Evolutionary conservation across 805 yeast species (phyloP).

Genomic region (Schwanniomyces occidentalis): DNA sequence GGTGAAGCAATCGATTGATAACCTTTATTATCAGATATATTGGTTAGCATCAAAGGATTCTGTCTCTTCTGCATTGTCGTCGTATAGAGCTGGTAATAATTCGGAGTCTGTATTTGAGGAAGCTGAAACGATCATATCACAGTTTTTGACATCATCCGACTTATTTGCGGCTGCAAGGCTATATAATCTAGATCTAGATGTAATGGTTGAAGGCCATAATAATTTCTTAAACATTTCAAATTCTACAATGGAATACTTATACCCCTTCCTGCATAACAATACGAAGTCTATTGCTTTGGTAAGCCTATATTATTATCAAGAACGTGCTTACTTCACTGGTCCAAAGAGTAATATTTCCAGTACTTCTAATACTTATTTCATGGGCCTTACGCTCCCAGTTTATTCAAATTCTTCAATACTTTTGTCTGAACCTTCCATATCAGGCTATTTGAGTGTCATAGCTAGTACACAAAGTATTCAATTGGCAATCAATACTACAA

Average conservation of each 20-base stretch:
- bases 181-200: conserved; percentile 58
- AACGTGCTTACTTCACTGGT: conserved; percentile 51
- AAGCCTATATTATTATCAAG: conserved; percentile 1
- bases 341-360: conserved; percentile 51
- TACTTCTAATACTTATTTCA: conserved; percentile 41
- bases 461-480: conserved; percentile 35
- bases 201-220: conserved; percentile 42
- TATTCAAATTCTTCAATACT: conserved; percentile 72
- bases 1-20: conserved; percentile 64
- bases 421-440: conserved; percentile 50
- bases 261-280: conserved; percentile 51
- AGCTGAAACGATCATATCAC: conserved; percentile 50
- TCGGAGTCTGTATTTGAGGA: conserved; percentile 43
- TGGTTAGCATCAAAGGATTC: conserved; percentile 64
- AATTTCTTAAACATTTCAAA: conserved; percentile 24
- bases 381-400: conserved; percentile 79
- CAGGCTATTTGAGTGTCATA: conserved; percentile 69
- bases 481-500: conserved; percentile 23
- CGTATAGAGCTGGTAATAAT: conserved; percentile 72
- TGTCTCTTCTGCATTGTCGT: conserved; percentile 58
- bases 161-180: conserved; percentile 62
- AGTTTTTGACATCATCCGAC: conserved; percentile 64
- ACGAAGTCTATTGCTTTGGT: conserved; percentile 24
- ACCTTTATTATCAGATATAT: conserved; percentile 64
- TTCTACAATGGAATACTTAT: conserved; percentile 37